Evolutionary conservation across 306 rosid species (phyloP), one percentile per base, ranked within the genome.

Genomic region (Gleditsia sinensis): DNA sequence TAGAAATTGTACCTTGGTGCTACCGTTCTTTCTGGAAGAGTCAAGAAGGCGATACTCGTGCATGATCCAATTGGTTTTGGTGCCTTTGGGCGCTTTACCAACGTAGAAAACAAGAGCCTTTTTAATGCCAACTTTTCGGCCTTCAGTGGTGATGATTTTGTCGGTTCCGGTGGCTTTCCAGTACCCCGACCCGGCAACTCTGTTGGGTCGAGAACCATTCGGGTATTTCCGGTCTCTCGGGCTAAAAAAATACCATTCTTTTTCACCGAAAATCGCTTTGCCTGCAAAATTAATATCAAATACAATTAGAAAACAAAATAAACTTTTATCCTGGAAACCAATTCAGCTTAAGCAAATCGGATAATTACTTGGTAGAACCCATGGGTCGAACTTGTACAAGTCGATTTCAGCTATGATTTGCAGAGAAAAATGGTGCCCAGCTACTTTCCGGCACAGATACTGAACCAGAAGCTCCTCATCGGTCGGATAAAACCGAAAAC

Each of bases 161-260:
- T 94, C 98, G 0, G 98, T 94, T 21, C 98, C 98, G 0, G 98
- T 93, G 20, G 98, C 98, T 78, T 93, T 93, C 98, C 98, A 93
- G 36, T 93, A 93, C 21, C 98, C 98, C n/a, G 96, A 71, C 5
- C 98, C 97, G 0, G 97, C 98, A 2, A 93, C 98, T 76, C 98
- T 78, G 61, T 93, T 93, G 20, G 98, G 98, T 34, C 98, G 74
- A 0, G 98, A 89, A 5, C 98, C 98, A 28, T 93, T 93, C 0
- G 98, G 98, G 33, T 93, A 93, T 55, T 93, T 93, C 16, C 98
- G 64, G 51, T 93, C 98, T 34, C 98, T 75, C 0, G 98, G 98
- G 37, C 96, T 93, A 69, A 93, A 93, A 37, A 93, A 93, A 36
- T 93, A 93, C 98, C 98, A 93, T 66, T 93, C 98, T 60, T 93